phyloP scores from a whole-genome alignment of 2,329 filamentous ascomycete species.

The Diaporthe caulivora region DNA sequence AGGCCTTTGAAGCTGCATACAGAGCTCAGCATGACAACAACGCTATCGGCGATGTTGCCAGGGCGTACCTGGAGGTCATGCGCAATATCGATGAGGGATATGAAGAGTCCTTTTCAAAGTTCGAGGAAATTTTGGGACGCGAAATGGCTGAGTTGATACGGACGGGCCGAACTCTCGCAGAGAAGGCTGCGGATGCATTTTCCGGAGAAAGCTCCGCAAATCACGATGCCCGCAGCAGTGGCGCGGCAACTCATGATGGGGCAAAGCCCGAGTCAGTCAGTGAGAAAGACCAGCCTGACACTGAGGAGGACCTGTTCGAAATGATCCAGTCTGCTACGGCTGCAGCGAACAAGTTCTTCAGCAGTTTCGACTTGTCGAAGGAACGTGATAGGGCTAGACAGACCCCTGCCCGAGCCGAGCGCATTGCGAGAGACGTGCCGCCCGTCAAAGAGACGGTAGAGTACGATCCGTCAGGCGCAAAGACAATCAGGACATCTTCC shows the following conservation, averaged over 20 bases:
- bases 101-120: background rate
- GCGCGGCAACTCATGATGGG: background rate
- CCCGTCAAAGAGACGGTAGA: slow-evolving; percentile 40
- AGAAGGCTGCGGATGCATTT: background rate
- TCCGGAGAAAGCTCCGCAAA: background rate
- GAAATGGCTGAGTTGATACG: slow-evolving; percentile 17
- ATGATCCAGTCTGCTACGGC: slow-evolving; percentile 53
- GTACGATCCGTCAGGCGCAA: slow-evolving; percentile 39
- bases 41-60: background rate
- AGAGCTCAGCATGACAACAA: background rate
- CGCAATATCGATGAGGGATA: background rate
- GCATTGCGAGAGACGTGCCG: slow-evolving; percentile 11
- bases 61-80: background rate
- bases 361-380: slow-evolving; percentile 55
- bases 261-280: background rate
- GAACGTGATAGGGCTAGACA: slow-evolving; percentile 41
- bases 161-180: background rate
- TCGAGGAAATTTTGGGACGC: background rate
- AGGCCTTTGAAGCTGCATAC: too few relatives aligned
- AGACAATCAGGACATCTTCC: slow-evolving; percentile 53
- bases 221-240: background rate
- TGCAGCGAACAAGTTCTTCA: slow-evolving; percentile 54
- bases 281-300: slow-evolving; percentile 44
- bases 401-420: slow-evolving; percentile 20
- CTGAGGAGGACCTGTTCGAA: slow-evolving; percentile 58